A percentile compares a stretch with the other conserved stretches of the same genome.
These are phyloP conservation scores for Eucalyptus coolabah DNA, from an alignment of 345 rosid species.

Conservation along the genomic window DNA sequence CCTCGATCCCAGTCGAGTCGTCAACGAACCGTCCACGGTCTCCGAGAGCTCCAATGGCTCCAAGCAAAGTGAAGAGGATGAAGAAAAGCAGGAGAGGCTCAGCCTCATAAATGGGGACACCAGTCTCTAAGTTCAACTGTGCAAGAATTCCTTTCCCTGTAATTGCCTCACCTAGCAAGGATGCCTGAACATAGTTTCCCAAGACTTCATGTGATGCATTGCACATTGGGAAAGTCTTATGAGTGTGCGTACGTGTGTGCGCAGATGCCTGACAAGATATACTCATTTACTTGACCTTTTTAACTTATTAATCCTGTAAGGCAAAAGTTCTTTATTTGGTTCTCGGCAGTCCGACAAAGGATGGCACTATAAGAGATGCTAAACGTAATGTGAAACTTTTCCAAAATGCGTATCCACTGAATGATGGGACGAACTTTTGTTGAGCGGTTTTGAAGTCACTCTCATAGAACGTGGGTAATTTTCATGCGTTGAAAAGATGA, in stretches of 20 bases:
- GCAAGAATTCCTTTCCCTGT: slow-evolving; percentile 93
- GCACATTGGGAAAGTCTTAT: background rate
- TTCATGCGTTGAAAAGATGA: background rate
- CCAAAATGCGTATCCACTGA: background rate
- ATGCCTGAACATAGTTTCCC: slow-evolving; percentile 43
- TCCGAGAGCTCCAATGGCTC: slow-evolving; percentile 95
- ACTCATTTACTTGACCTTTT: background rate
- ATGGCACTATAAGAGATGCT: background rate
- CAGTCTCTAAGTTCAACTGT: slow-evolving; percentile 82
- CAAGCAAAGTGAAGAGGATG: slow-evolving; percentile 83
- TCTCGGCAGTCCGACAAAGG: background rate
- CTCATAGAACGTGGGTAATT: background rate
- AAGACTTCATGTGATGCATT: background rate
- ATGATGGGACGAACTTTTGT: background rate
- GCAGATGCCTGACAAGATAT: background rate
- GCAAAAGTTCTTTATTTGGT: background rate
- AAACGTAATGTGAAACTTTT: background rate
- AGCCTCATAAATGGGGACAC: slow-evolving; percentile 92
- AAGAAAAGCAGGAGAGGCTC: slow-evolving; percentile 96
- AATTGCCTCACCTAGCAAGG: slow-evolving; percentile 75
- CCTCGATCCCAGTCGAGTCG: slow-evolving; percentile 62
- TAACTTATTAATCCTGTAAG: background rate
- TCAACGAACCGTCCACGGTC: slow-evolving; percentile 89
- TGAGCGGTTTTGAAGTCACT: background rate
- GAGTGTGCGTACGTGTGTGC: background rate